Base-by-base conservation (phyloP, 1,284 basidiomycete species). In the Coriolopsis trogii region DNA sequence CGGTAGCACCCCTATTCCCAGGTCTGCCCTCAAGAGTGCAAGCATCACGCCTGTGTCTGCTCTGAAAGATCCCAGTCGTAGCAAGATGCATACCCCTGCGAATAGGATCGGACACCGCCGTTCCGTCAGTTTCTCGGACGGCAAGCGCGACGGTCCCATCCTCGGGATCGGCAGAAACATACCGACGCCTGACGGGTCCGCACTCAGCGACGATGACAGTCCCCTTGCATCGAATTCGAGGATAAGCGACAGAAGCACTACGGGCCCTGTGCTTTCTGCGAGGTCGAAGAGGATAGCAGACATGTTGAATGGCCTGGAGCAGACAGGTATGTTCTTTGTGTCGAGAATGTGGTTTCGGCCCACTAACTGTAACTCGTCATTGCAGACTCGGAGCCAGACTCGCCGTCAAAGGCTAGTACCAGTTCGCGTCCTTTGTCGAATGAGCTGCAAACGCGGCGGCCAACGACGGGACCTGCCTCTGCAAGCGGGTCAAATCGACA, bases 71-170 rank as follows among this genome's bases (percentile, higher is more conserved):
- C 67, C 75, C 21, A 76, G 63, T 59, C 75, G 74, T 23, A 63
- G 67, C 21, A 71, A 68, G 41, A 71, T 77, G 60, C 73, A 73
- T 49, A 88, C 84, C 15, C 85, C 85, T 13, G 63, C 76, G 21
- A 74, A 73, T 43, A 70, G 63, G 41, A 58, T 69, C 13, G 70
- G 68, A 1, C 79, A 85, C 55, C 82, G 85, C 23, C 82, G 94
- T 26, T 95, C 91, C 38, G 95, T 98, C 46, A 95, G 92, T 68
- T 98, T 98, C 72, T 95, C 93, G 16, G 95, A 98, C 66, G 93
- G 94, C 4, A 89, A 87, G 64, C 80, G 81, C 52, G 85, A 89
- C 34, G 93, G 94, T 4, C 91, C 90, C 30, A 95, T 95, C 41
- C 74, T 78, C 46, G 90, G 87, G 18, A 70, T 89, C 40, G 73